Percentiles rank a stretch among this genome's conserved stretches.
These are phyloP conservation scores for Ascochyta viciae-villosae DNA, from an alignment of 2,329 filamentous ascomycete species.

Conservation along the genomic window DNA sequence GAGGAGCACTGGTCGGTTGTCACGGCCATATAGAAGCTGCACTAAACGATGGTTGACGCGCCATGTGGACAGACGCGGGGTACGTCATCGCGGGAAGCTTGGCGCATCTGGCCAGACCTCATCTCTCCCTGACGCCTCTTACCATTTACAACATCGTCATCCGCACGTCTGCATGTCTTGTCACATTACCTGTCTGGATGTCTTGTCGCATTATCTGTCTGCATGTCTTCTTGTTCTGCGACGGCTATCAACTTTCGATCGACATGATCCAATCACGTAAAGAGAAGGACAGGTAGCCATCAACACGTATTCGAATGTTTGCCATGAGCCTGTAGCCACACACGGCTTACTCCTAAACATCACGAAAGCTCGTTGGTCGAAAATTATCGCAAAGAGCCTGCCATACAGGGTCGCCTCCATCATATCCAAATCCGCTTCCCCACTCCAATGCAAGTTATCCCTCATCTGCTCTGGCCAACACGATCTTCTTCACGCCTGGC, in stretches of 20 bases:
- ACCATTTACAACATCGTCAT: not conserved
- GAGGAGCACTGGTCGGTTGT: constrained; percentile 13
- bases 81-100: constrained; percentile 13
- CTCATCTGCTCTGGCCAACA: not conserved
- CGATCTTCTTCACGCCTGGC: constrained; percentile 1
- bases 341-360: no score
- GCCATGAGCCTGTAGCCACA: no score
- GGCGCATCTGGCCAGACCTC: constrained; percentile 1
- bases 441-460: no score
- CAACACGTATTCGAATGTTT: no score
- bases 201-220: not conserved
- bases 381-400: no score
- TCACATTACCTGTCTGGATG: not conserved
- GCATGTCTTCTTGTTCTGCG: no score
- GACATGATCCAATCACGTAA: no score
- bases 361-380: no score
- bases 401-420: not conserved
- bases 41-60: constrained; percentile 16
- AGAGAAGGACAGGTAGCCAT: no score
- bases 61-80: constrained; percentile 8
- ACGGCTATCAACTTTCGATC: no score
- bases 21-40: constrained; percentile 16
- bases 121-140: not conserved
- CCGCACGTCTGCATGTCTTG: not conserved
- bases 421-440: not conserved